Conservation (phyloP, 768 basidiomycete genomes). For the Myochromella boudieri region DNA sequence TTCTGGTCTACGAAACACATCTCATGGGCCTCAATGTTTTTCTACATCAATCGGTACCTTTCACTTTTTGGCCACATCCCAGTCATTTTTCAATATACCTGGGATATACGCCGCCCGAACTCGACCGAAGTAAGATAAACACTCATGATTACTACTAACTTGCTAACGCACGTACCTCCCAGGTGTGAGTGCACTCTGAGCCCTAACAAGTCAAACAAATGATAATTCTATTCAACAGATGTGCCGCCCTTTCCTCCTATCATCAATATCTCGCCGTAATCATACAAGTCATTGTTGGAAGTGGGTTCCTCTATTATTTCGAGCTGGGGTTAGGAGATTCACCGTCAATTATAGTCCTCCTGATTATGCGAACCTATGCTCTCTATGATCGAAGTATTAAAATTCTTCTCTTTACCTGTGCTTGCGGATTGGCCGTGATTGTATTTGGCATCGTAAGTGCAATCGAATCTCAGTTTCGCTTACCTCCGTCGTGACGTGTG, state of each 20-base stretch:
- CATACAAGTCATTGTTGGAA: constrained; percentile 37
- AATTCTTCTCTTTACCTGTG: constrained; percentile 26
- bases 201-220: background rate
- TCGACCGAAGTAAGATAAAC: constrained; percentile 21
- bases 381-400: constrained; percentile 33
- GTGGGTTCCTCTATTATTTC: constrained; percentile 23
- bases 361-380: constrained; percentile 41
- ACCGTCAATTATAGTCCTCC: constrained; percentile 25
- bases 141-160: too few species aligned
- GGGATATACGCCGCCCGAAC: constrained; percentile 23
- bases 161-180: background rate
- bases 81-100: constrained; percentile 32
- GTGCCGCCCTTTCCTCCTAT: constrained; percentile 20
- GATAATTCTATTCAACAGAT: constrained; percentile 18
- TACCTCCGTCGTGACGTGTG: too few species aligned
- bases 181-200: constrained; percentile 5
- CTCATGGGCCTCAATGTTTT: constrained; percentile 36
- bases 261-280: constrained; percentile 32
- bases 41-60: constrained; percentile 45
- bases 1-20: constrained; percentile 39
- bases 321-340: background rate
- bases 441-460: constrained; percentile 24
- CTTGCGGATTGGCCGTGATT: constrained; percentile 26
- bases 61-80: constrained; percentile 38
- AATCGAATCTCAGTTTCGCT: background rate